Conservation (phyloP, 345 rosid genomes). For the Dipteronia dyeriana region DNA sequence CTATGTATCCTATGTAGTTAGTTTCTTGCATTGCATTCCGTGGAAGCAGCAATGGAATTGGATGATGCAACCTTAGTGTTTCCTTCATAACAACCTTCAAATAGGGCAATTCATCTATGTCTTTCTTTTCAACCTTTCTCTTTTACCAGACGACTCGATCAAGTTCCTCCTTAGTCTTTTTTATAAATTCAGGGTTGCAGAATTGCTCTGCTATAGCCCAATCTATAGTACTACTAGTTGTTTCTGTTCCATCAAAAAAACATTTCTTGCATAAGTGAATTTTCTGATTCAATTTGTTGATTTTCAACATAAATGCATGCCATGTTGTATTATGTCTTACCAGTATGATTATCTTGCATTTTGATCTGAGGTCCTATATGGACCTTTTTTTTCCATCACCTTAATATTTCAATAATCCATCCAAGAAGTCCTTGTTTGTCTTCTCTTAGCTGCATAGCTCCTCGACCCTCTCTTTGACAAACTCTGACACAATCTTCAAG, state of each 20-base stretch:
- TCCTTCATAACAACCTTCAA: constrained; percentile 21
- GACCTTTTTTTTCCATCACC: constrained; percentile 21
- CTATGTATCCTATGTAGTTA: constrained; percentile 9
- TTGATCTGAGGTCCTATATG: neutral
- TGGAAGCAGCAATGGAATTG: neutral
- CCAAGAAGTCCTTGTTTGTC: constrained; percentile 14
- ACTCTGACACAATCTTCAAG: constrained; percentile 16
- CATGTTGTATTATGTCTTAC: constrained; percentile 2
- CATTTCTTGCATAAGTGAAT: neutral
- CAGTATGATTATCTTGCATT: constrained; percentile 14
- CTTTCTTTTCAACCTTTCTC: constrained; percentile 7
- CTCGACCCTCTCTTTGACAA: constrained; percentile 22
- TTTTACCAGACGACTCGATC: neutral
- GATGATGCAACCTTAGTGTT: constrained; percentile 4
- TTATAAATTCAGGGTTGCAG: constrained; percentile 12
- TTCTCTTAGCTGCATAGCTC: neutral
- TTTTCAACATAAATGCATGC: too few relatives aligned
- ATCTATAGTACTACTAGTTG: neutral
- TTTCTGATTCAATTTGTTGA: neutral
- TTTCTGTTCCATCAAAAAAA: neutral
- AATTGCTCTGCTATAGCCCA: constrained; percentile 2
- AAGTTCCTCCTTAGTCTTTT: constrained; percentile 7
- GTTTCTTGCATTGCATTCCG: neutral
- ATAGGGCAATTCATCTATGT: constrained; percentile 4
- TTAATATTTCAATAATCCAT: constrained; percentile 18